Percentiles rank a stretch among this genome's conserved stretches.
Evolutionary conservation across 1,284 basidiomycete species (phyloP).

Genomic region (Porogramme epimiltina): DNA sequence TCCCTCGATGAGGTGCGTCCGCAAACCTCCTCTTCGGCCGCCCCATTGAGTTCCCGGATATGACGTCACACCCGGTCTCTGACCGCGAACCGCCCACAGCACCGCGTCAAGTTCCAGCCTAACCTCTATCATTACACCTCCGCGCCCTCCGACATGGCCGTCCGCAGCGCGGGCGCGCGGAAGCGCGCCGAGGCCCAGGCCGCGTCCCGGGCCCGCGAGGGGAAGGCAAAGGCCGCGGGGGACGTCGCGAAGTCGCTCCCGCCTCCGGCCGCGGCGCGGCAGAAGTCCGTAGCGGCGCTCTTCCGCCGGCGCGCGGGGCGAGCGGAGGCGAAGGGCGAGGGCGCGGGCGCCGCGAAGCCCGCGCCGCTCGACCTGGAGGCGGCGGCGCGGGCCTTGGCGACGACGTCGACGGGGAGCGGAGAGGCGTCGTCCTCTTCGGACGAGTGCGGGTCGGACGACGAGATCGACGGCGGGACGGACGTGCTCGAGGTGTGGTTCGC

Average conservation of each 20-base stretch:
- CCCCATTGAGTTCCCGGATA: not conserved
- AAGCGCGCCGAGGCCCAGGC: no score
- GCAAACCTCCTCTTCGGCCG: not conserved
- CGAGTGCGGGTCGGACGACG: conserved; percentile 3
- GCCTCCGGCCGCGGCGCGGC: not conserved
- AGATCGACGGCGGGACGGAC: conserved; percentile 25
- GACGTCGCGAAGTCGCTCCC: not conserved
- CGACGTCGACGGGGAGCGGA: not conserved
- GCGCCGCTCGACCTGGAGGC: conserved; percentile 6
- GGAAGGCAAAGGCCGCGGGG: not conserved
- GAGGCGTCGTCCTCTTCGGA: not conserved
- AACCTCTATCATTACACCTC: conserved; percentile 31
- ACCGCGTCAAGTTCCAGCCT: conserved; percentile 41
- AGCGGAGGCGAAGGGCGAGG: not conserved
- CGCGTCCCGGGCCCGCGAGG: no score
- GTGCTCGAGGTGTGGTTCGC: conserved; percentile 37
- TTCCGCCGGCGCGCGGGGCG: no score
- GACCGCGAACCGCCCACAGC: conserved; percentile 24
- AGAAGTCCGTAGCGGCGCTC: no score
- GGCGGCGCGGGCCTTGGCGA: not conserved
- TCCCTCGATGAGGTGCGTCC: conserved; percentile 42
- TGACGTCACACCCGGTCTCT: not conserved
- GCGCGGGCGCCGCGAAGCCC: not conserved
- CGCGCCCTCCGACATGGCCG: not conserved
- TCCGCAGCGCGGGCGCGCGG: no score